Evolutionary conservation across 306 rosid genomes (phyloP).

Genomic region (Betula pendula): DNA sequence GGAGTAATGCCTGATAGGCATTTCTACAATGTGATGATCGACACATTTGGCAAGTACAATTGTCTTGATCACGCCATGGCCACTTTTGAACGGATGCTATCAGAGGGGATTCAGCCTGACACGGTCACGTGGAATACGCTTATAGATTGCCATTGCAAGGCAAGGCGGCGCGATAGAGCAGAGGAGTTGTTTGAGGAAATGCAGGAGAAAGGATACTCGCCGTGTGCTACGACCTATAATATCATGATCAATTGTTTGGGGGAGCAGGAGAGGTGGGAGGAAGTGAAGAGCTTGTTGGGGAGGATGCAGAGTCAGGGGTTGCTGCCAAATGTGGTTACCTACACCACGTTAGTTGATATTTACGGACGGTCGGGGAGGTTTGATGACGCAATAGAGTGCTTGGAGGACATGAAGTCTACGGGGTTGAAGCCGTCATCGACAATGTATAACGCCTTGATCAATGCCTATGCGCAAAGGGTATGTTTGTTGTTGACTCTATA

Average conservation of each 20-base stretch:
- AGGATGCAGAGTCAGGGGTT: conserved; percentile 84
- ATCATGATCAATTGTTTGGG: conserved; percentile 83
- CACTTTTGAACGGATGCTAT: conserved; percentile 72
- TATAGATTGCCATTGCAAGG: conserved; percentile 76
- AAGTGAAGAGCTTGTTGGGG: conserved; percentile 61
- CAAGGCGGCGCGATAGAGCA: conserved; percentile 57
- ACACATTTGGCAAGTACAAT: conserved; percentile 79
- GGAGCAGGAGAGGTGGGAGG: conserved; percentile 79
- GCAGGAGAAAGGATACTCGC: conserved; percentile 67
- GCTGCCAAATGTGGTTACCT: conserved; percentile 78
- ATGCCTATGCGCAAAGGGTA: conserved; percentile 93
- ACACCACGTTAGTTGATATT: conserved; percentile 77
- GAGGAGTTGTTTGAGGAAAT: conserved; percentile 80
- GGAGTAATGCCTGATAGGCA: conserved; percentile 81
- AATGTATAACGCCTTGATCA: conserved; percentile 88
- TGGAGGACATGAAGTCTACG: conserved; percentile 75
- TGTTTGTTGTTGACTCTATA: conserved; percentile 17
- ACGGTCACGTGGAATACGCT: conserved; percentile 86
- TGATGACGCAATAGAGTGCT: conserved; percentile 74
- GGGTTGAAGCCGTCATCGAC: conserved; percentile 82
- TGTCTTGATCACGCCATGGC: conserved; percentile 84
- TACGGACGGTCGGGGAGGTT: conserved; percentile 86
- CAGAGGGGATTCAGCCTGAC: conserved; percentile 75
- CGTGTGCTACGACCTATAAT: conserved; percentile 72
- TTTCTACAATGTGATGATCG: conserved; percentile 94